phyloP scores from a whole-genome alignment of 352 stramenopile species.

The Poterioochromonas sp. region DNA sequence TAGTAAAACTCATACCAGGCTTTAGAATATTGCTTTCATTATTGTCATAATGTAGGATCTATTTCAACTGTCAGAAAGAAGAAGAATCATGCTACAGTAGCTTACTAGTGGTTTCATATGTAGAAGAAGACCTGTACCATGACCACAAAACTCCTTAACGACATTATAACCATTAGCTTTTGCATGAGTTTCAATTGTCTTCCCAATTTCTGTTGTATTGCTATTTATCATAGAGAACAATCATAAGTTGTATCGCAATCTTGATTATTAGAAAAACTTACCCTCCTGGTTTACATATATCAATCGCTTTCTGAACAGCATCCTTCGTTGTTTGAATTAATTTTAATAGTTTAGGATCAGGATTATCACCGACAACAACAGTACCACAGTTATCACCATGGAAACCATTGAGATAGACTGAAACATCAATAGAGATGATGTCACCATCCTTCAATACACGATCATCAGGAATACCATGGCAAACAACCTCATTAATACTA shows the following conservation, averaged over 20 bases:
- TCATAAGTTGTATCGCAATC: neutral
- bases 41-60: slow-evolving; percentile 53
- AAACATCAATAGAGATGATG: slow-evolving; percentile 93
- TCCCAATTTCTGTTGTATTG: slow-evolving; percentile 18
- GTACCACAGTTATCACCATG: slow-evolving; percentile 96
- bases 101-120: slow-evolving; percentile 85
- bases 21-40: slow-evolving; percentile 51
- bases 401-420: slow-evolving; percentile 78
- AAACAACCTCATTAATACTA: slow-evolving; percentile 91
- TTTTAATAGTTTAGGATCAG: slow-evolving; percentile 45
- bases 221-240: neutral
- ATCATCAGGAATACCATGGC: slow-evolving; percentile 90
- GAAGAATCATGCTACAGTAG: neutral
- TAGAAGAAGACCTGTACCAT: slow-evolving; percentile 89
- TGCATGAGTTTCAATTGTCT: slow-evolving; percentile 5
- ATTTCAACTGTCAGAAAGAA: neutral
- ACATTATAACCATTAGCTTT: slow-evolving; percentile 9
- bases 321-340: slow-evolving; percentile 68
- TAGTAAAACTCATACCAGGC: slow-evolving; percentile 93
- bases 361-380: slow-evolving; percentile 75
- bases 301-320: slow-evolving; percentile 61
- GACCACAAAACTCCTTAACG: slow-evolving; percentile 81
- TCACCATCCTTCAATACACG: slow-evolving; percentile 61
- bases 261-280: slow-evolving; percentile 1
- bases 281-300: slow-evolving; percentile 64